phyloP scores from a whole-genome alignment of 768 basidiomycete genomes.

The Lactarius sanguifluus region DNA sequence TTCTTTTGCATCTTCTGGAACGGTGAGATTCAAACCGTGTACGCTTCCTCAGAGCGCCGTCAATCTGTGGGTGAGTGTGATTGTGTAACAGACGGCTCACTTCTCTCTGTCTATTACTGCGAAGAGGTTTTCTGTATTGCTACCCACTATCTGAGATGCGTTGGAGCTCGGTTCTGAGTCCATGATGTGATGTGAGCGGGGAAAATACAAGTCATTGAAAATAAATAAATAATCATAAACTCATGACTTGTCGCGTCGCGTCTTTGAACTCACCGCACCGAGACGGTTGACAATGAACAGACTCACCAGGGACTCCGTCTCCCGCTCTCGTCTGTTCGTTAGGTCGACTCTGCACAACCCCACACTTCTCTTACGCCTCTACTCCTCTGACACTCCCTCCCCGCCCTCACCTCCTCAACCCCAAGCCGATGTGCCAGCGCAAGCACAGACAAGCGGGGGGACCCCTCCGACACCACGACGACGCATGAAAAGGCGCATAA shows the following conservation, averaged over 20 bases:
- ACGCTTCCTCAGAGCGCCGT: constrained; percentile 48
- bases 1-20: constrained; percentile 77
- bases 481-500: constrained; percentile 19
- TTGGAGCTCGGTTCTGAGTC: constrained; percentile 40
- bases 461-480: not conserved
- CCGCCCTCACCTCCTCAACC: constrained; percentile 1
- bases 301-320: constrained; percentile 25
- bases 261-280: not conserved
- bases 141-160: constrained; percentile 46
- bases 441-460: constrained; percentile 6
- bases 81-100: constrained; percentile 33
- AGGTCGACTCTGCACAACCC: not conserved
- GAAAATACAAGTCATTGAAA: not conserved
- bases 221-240: constrained; percentile 14
- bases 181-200: constrained; percentile 2
- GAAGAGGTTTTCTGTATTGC: constrained; percentile 56
- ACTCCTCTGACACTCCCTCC: constrained; percentile 23
- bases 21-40: constrained; percentile 73
- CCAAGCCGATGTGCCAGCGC: not conserved
- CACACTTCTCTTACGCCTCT: constrained; percentile 12
- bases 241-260: not conserved
- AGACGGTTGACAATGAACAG: constrained; percentile 33
- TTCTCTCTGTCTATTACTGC: constrained; percentile 63
- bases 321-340: constrained; percentile 15
- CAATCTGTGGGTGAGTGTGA: constrained; percentile 14